phyloP scores from a whole-genome alignment of 2,329 filamentous ascomycete genomes.

The Fusarium austroafricanum region DNA sequence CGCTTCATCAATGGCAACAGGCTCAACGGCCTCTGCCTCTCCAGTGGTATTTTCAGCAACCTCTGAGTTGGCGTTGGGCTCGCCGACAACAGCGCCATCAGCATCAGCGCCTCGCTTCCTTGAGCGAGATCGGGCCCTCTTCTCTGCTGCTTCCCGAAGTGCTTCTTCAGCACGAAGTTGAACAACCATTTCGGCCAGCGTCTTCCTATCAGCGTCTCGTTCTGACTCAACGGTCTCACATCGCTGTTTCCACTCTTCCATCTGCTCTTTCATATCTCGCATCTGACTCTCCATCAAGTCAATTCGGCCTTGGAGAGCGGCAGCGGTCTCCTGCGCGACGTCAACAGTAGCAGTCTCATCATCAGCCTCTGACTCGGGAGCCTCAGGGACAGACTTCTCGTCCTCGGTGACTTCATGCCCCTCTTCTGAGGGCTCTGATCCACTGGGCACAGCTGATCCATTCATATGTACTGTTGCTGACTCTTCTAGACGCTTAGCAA shows the following conservation, averaged over 20 bases:
- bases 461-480: slow-evolving; percentile 54
- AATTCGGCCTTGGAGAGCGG: slow-evolving; percentile 71
- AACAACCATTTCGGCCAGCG: slow-evolving; percentile 87
- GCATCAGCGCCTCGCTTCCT: slow-evolving; percentile 46
- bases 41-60: slow-evolving; percentile 31
- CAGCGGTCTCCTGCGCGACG: slow-evolving; percentile 54
- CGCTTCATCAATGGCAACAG: slow-evolving; percentile 48
- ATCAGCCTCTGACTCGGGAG: slow-evolving; percentile 47
- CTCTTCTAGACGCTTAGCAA: slow-evolving; percentile 76
- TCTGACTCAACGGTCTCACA: slow-evolving; percentile 86
- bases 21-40: slow-evolving; percentile 30
- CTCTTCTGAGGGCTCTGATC: slow-evolving; percentile 30
- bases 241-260: slow-evolving; percentile 80
- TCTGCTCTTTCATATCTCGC: slow-evolving; percentile 81
- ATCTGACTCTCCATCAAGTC: slow-evolving; percentile 84
- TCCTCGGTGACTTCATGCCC: slow-evolving; percentile 34
- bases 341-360: slow-evolving; percentile 50
- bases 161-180: slow-evolving; percentile 78
- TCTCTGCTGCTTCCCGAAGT: slow-evolving; percentile 57
- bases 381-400: slow-evolving; percentile 24
- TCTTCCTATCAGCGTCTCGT: slow-evolving; percentile 76
- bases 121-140: slow-evolving; percentile 55
- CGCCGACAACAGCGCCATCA: slow-evolving; percentile 35
- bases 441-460: slow-evolving; percentile 40
- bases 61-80: slow-evolving; percentile 32